These are phyloP conservation scores for Flaveria ramosissima DNA, from an alignment of 129 eudicot species.

Conservation along the genomic window DNA sequence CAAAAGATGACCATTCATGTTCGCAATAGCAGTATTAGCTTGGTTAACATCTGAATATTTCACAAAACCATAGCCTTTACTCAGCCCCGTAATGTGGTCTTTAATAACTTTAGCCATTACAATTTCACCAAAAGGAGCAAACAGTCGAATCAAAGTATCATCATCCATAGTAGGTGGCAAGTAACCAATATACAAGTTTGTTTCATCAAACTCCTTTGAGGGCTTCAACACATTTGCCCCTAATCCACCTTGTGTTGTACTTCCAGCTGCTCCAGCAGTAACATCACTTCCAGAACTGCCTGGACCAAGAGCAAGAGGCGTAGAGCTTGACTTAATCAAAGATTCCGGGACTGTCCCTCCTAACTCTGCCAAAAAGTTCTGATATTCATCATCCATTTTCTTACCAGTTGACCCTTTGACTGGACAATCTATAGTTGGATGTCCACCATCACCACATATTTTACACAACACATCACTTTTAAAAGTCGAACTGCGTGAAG, in stretches of 20 bases:
- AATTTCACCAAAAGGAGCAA: slow-evolving; percentile 74
- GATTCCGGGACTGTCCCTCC: slow-evolving; percentile 79
- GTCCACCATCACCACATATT: slow-evolving; percentile 94
- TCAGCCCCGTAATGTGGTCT: slow-evolving; percentile 58
- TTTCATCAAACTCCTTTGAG: slow-evolving; percentile 69
- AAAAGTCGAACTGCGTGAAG: slow-evolving; percentile 64
- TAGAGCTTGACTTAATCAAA: slow-evolving; percentile 36
- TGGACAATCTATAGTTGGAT: slow-evolving; percentile 88
- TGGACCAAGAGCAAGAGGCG: slow-evolving; percentile 53
- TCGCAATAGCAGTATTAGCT: slow-evolving; percentile 73
- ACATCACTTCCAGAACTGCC: slow-evolving; percentile 55
- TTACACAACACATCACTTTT: slow-evolving; percentile 87
- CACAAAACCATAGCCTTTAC: slow-evolving; percentile 90
- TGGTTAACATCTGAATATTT: slow-evolving; percentile 70
- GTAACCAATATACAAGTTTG: slow-evolving; percentile 79
- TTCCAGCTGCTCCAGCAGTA: slow-evolving; percentile 30
- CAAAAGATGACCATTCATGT: slow-evolving; percentile 69
- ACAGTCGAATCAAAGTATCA: slow-evolving; percentile 62
- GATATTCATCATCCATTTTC: slow-evolving; percentile 93
- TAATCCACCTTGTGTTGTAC: slow-evolving; percentile 22
- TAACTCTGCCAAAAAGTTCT: slow-evolving; percentile 74
- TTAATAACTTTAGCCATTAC: slow-evolving; percentile 87
- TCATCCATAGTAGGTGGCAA: slow-evolving; percentile 77
- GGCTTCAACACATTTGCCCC: slow-evolving; percentile 40
- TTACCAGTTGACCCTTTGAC: slow-evolving; percentile 77